Evolutionary conservation across 768 basidiomycete species (phyloP), one percentile per base, ranked within the genome.

Genomic region (Boletus speciosus): DNA sequence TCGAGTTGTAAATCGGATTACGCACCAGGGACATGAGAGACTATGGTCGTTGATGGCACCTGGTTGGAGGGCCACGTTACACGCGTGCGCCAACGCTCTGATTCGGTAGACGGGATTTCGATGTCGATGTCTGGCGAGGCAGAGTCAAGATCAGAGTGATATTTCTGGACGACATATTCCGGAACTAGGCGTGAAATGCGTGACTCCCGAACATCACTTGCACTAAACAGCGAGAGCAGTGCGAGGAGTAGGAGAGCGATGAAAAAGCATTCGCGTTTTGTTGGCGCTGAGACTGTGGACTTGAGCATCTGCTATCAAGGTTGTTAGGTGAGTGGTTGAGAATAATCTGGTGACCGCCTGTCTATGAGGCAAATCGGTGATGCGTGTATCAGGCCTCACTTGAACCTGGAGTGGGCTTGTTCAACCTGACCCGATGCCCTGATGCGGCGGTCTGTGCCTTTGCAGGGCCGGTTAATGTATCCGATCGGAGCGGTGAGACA

Each of bases 1-100:
- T 39, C 4, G 6, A 19, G 5, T 34, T 0, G 3, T 2, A 2
- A 25, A 47, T 37, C 15, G 4, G 8, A 10, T 4, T 4, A 37
- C 42, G 67, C 55, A 87, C 90, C 90, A 67, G 88, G 86, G 6
- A 78, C 85, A 71, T 95, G 92, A 6, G 84, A 79, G 3, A 93
- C 71, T 3, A 94, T 74, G 47, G 79, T 78, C 5, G 93, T 91
- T 41, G 77, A 64, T 1, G 84, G 84, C 6, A 85, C 70, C 21
- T 56, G 57, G 1, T 61, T 66, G 6, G 62, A 45, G 1, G 61
- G 52, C 80, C 79, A 81, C 1, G 73, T 68, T 23, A 80, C 52
- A n/a, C 68, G 67, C 0, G 63, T 66, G 25, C 69, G 67, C 69
- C 68, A 72, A 23, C n/a, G 56, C 31, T 68, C 70, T 14, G 56